These are phyloP conservation scores for Gonapodya prolifera DNA, from an alignment of 192 early-diverging fungal genomes.

Conservation along the genomic window DNA sequence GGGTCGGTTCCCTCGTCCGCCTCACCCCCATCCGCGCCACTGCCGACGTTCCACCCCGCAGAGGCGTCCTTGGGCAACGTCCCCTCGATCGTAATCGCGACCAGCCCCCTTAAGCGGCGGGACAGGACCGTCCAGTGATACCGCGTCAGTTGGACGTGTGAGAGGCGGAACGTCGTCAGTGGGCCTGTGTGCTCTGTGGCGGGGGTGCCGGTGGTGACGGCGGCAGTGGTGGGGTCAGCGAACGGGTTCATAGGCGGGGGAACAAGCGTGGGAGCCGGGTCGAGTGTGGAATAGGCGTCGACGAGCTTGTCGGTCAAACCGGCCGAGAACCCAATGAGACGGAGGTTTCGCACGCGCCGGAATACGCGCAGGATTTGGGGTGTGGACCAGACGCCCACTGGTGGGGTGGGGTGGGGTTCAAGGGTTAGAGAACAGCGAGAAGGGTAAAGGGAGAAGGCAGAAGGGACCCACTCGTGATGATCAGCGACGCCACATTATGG, in stretches of 20 bases:
- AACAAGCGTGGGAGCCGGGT: background rate
- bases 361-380: background rate
- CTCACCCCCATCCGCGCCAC: background rate
- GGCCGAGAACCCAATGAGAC: background rate
- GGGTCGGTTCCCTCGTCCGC: background rate
- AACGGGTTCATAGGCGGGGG: background rate
- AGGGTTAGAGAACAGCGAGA: background rate
- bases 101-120: background rate
- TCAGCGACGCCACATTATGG: background rate
- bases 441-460: background rate
- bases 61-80: background rate
- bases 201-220: background rate
- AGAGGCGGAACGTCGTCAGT: background rate
- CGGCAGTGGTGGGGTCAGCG: background rate
- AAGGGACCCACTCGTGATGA: background rate
- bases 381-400: background rate
- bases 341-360: background rate
- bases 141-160: background rate
- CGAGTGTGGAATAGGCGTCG: background rate
- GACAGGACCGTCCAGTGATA: background rate
- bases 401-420: background rate
- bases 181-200: too few relatives aligned
- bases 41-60: background rate
- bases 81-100: background rate
- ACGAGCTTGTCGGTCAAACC: background rate